Base-by-base conservation (phyloP, 2,329 filamentous ascomycete species). In the Gnomoniopsis smithogilvyi region DNA sequence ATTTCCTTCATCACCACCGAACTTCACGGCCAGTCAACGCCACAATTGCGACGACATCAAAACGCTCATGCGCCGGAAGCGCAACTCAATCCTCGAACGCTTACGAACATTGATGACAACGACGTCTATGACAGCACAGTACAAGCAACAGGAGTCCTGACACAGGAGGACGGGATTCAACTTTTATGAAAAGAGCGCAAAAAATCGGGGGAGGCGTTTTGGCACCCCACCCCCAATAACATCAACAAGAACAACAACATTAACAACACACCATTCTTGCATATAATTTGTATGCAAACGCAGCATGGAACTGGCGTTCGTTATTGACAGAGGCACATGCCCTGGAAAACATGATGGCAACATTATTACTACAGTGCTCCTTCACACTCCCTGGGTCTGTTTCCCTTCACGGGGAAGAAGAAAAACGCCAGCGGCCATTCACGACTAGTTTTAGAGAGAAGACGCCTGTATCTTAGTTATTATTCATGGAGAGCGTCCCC, bases 121-220 rank as follows among this genome's bases (percentile, higher is more conserved):
- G 73, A 78, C 67, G 67, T 74, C 70, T 75, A 77, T 65, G 67
- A 68, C 64, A 64, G 60, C 41, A 45, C 41, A 45, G 47, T 51
- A 24, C 43, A 51, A 58, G 26, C 22, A 58, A 56, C 48, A 45
- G n/a, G 19, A 45, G 41, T 51, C 48, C 54, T 45, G 22, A 14
- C 24, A 26, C 47, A 21, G 34, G 56, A 47, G 56, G 45, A 19
- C 51, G 47, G 54, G 15, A 57, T n/a, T 24, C 49, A 57, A 51
- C 41, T 15, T 19, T 45, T 33, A 21, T 43, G 33, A 36, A 51
- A 57, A 56, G 47, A 51, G n/a, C 8, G 41, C n/a, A 26, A 26
- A 41, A 30, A 41, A 43, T 41, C 10, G 15, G 47, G 26, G 47
- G 7, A 30, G 22, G 12, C 14, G 26, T 4, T 15, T 14, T 21